Conservation (phyloP, 2,329 filamentous ascomycete species). For the Fusarium chuoi region DNA sequence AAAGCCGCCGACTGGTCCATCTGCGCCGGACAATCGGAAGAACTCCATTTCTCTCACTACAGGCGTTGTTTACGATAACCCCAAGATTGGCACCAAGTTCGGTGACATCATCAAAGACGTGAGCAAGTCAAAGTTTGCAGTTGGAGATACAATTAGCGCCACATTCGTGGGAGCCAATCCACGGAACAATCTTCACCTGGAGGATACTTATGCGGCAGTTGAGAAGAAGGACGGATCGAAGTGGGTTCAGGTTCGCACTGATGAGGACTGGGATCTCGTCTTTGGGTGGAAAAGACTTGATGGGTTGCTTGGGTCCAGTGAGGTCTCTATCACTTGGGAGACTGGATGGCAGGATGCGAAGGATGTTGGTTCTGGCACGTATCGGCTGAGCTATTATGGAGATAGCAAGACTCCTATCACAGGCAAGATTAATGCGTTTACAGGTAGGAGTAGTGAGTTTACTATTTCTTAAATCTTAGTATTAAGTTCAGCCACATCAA, state of each 20-base stretch:
- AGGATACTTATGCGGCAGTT: not conserved
- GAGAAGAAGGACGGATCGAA: not conserved
- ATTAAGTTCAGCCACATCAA: not conserved
- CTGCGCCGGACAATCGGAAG: not conserved
- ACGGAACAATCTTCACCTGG: not conserved
- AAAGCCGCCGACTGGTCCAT: not conserved
- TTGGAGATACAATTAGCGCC: not conserved
- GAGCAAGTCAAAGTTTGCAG: not conserved
- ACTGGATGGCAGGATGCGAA: not conserved
- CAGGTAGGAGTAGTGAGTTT: not conserved
- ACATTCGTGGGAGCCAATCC: slow-evolving; percentile 1
- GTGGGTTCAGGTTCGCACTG: not conserved
- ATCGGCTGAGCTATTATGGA: not conserved
- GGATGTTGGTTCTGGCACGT: not conserved
- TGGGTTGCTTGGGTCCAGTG: not conserved
- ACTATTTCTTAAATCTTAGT: not conserved
- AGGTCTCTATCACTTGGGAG: not conserved
- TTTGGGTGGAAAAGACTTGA: slow-evolving; percentile 19
- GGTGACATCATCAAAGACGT: not conserved
- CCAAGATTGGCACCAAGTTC: not conserved
- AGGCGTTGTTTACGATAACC: slow-evolving; percentile 8
- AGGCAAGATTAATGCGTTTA: not conserved
- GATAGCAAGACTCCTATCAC: slow-evolving; percentile 3
- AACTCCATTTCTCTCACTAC: not conserved
- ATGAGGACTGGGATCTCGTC: slow-evolving; percentile 4